Conservation (phyloP, 106 monocot species). For the Allium sativum region DNA sequence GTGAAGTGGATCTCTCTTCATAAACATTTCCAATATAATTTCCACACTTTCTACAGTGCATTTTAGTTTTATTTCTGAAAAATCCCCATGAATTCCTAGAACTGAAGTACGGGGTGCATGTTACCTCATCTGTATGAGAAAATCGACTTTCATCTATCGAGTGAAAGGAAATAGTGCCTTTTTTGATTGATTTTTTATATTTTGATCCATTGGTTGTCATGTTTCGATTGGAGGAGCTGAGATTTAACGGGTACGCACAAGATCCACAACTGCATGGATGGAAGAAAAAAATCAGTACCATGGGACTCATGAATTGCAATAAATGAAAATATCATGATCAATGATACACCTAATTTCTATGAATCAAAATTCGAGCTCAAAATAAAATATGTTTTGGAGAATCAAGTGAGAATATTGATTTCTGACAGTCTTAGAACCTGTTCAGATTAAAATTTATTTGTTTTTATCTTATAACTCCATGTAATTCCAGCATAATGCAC, state of each 20-base stretch:
- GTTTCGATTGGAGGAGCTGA: constrained; percentile 41
- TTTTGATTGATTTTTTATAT: constrained; percentile 49
- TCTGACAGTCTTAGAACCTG: neutral
- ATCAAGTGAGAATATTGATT: neutral
- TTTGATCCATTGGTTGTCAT: constrained; percentile 39
- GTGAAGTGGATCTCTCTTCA: constrained; percentile 17
- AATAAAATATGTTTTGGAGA: neutral
- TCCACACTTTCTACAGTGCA: constrained; percentile 50
- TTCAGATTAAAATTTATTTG: neutral
- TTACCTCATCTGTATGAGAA: constrained; percentile 31
- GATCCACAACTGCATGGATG: constrained; percentile 42
- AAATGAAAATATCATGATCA: neutral
- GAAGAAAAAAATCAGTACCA: neutral
- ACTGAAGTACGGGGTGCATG: constrained; percentile 43
- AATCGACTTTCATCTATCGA: constrained; percentile 55
- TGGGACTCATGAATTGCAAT: neutral
- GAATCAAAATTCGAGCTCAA: neutral
- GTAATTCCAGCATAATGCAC: neutral
- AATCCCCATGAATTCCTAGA: constrained; percentile 46
- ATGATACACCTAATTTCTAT: neutral
- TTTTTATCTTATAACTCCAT: neutral
- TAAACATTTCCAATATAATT: constrained; percentile 32
- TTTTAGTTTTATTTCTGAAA: constrained; percentile 33
- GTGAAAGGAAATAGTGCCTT: constrained; percentile 39
- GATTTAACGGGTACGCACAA: constrained; percentile 51